Base-by-base conservation (phyloP, 129 eudicot genomes). In the Artemisia annua region DNA sequence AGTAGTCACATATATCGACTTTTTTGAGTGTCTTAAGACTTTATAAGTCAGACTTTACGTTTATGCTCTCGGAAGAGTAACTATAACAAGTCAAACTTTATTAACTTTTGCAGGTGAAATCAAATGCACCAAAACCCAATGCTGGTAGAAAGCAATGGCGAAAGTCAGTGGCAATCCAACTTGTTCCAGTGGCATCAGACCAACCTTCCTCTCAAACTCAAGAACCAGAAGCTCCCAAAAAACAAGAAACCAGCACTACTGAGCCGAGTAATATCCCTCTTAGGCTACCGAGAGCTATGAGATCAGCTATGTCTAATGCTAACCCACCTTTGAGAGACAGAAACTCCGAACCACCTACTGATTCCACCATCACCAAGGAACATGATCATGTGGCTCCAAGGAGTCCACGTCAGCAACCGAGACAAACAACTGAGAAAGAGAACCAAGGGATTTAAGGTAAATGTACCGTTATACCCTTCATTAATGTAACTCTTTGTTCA, bases 251-350 rank as follows among this genome's bases (percentile, higher is more conserved):
- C 69, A 78, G 75, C 52, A 75, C 26, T 3, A 54, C 28, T 7
- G 91, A 83, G 56, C 28, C 72, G 28, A 88, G 46, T 7, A 39
- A 82, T 48, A 85, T 83, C 74, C 88, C 96, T 6, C 67, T 88
- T n/a, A 86, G 73, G 79, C 75, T 95, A 52, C 97, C 99, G 1
- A 83, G 97, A 78, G 94, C 99, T 0, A 88, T 90, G 88, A 72
- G 96, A 52, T 80, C 96, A 9, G 78, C 88, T 13, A 59, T 77
- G 60, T 71, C 87, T 58, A 79, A 76, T 61, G 69, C 68, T 79
- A 84, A 83, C 20, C 53, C 71, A 15, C 88, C 83, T 3, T 67
- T 88, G 49, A 86, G 85, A 76, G 97, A 89, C 43, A 86, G 89
- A 81, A 94, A 94, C 72, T 72, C 86, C 0, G 93, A 94, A 46